A percentile compares a stretch with the other conserved stretches of the same genome.
These are phyloP conservation scores for Laburnicola sp. DNA, from an alignment of 2,329 filamentous ascomycete species.

Conservation along the genomic window DNA sequence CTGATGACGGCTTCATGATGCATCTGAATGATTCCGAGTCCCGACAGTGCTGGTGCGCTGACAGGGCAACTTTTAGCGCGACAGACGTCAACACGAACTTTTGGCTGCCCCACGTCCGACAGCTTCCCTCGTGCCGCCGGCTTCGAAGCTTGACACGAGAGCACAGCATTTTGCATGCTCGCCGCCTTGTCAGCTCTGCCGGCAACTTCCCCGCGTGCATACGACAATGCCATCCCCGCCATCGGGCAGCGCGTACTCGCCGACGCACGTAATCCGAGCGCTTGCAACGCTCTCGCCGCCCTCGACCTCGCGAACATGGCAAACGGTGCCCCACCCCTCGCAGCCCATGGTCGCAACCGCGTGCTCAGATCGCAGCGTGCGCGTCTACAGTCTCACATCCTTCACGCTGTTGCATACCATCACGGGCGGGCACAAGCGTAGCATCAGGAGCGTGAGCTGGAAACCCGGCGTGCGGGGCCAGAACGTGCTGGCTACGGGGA, in stretches of 20 bases:
- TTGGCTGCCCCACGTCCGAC: conserved; percentile 2
- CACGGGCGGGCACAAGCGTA: conserved; percentile 85
- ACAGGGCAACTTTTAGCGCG: conserved; percentile 2
- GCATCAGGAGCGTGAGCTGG: conserved; percentile 84
- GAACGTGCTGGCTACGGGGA: conserved; percentile 84
- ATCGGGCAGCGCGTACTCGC: conserved; percentile 8
- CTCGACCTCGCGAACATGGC: conserved; percentile 73
- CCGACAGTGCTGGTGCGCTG: background rate
- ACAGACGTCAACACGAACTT: conserved; percentile 3
- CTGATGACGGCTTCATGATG: too few relatives aligned
- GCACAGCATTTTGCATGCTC: too few relatives aligned
- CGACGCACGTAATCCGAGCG: conserved; percentile 36
- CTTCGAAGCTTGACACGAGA: too few relatives aligned
- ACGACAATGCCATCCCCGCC: conserved; percentile 14
- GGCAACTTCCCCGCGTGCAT: too few relatives aligned
- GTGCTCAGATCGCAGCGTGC: conserved; percentile 81
- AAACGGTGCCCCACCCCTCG: conserved; percentile 79
- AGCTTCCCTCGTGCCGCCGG: too few relatives aligned
- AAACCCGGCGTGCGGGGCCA: conserved; percentile 66
- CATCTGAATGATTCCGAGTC: too few relatives aligned
- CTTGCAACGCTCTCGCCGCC: conserved; percentile 59
- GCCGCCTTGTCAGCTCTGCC: too few relatives aligned
- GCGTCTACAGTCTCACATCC: conserved; percentile 82
- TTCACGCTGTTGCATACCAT: conserved; percentile 79
- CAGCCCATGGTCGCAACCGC: conserved; percentile 87